Conservation (phyloP, 176 grass and related monocot species). For the Avena atlantica region DNA sequence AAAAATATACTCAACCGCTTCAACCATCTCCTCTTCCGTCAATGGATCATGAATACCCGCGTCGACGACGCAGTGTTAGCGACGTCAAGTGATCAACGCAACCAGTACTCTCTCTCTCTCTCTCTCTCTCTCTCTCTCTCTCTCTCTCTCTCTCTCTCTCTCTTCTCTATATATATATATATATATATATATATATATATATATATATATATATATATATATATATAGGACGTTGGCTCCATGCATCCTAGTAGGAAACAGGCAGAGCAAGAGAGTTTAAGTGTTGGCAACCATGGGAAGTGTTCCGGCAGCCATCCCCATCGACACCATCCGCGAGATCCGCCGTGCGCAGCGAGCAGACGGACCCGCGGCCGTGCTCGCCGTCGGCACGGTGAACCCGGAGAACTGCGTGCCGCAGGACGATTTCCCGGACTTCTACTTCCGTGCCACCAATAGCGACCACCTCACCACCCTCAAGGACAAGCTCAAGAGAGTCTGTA, state of each 20-base stretch:
- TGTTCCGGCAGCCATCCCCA: background rate
- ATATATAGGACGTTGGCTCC: background rate
- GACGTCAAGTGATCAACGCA: background rate
- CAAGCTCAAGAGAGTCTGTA: slow-evolving; percentile 70
- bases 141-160: no score
- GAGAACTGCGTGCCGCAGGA: slow-evolving; percentile 49
- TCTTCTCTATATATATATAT: no score
- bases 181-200: no score
- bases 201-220: background rate
- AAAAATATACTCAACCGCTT: background rate
- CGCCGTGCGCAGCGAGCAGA: slow-evolving; percentile 51
- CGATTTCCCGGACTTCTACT: slow-evolving; percentile 73
- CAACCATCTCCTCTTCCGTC: background rate
- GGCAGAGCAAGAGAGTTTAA: background rate
- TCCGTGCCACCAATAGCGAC: slow-evolving; percentile 80
- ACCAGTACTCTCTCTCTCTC: no score
- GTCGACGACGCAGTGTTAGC: background rate
- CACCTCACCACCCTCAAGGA: slow-evolving; percentile 73
- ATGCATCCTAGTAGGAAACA: background rate
- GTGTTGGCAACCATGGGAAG: slow-evolving; percentile 2
- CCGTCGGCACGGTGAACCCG: slow-evolving; percentile 78
- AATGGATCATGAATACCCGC: background rate
- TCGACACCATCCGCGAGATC: background rate
- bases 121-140: no score
- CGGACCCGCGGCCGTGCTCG: slow-evolving; percentile 64